Conservation (phyloP, 768 basidiomycete species). For the Exsudoporus frostii region DNA sequence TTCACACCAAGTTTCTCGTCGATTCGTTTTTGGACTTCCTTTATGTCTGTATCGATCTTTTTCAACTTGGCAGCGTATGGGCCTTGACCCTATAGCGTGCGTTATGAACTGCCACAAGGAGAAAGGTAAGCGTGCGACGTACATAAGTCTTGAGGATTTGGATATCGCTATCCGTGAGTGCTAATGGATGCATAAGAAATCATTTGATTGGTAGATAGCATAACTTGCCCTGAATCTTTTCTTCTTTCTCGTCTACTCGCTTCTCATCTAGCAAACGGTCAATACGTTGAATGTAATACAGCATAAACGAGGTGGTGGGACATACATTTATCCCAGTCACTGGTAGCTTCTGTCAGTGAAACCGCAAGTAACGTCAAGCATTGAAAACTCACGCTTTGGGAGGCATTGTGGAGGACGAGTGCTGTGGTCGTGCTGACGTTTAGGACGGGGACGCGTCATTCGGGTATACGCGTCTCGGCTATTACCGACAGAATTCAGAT, state of each 20-base stretch:
- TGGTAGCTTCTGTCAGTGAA: constrained; percentile 33
- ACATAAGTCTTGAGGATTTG: constrained; percentile 99
- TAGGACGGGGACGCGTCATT: constrained; percentile 36
- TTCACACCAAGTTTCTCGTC: constrained; percentile 98
- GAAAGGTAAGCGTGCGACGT: constrained; percentile 25
- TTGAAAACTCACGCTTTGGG: constrained; percentile 83
- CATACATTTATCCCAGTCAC: constrained; percentile 99
- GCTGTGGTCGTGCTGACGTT: constrained; percentile 19
- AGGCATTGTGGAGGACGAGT: constrained; percentile 59
- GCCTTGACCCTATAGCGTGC: constrained; percentile 80
- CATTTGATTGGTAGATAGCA: not conserved
- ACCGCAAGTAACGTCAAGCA: not conserved
- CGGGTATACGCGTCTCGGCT: constrained; percentile 26
- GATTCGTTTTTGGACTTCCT: constrained; percentile 94
- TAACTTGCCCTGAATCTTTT: constrained; percentile 82
- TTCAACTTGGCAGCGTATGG: constrained; percentile 90
- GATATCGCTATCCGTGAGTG: constrained; percentile 96
- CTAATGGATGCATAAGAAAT: constrained; percentile 38
- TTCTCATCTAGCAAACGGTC: constrained; percentile 62
- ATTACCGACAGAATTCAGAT: constrained; percentile 22
- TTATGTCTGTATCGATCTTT: constrained; percentile 87
- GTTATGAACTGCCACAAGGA: not conserved
- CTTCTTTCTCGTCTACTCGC: constrained; percentile 81
- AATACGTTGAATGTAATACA: constrained; percentile 4
- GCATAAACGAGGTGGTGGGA: constrained; percentile 4